Conservation (phyloP, 305 asterid species). For the Fraxinus sp. region DNA sequence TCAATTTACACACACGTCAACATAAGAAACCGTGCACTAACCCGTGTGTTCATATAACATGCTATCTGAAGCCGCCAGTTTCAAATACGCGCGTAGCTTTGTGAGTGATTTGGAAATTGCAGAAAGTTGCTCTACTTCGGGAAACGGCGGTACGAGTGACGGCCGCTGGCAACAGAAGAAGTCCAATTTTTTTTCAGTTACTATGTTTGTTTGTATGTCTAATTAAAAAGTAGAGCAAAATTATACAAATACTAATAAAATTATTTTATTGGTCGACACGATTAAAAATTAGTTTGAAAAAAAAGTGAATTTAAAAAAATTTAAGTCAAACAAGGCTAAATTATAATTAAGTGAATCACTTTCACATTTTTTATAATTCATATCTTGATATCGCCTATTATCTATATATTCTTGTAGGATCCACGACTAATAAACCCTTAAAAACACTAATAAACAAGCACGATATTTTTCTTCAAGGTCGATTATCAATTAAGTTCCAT, state of each 20-base stretch:
- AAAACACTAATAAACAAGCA: not conserved
- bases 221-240: too few relatives aligned
- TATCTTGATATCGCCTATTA: not conserved
- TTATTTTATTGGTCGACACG: too few relatives aligned
- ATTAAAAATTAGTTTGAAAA: too few relatives aligned
- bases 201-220: constrained; percentile 18
- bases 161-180: constrained; percentile 37
- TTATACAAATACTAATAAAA: too few relatives aligned
- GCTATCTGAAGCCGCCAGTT: not conserved
- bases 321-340: not conserved
- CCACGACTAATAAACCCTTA: not conserved
- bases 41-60: not conserved
- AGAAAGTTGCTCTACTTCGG: constrained; percentile 38
- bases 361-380: not conserved
- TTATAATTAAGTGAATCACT: not conserved
- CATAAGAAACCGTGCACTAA: not conserved
- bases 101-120: not conserved
- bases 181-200: constrained; percentile 9
- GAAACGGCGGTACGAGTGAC: constrained; percentile 67
- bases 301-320: too few relatives aligned
- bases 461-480: not conserved
- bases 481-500: too few relatives aligned
- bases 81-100: not conserved
- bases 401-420: too few relatives aligned
- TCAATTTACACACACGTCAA: not conserved